Base-by-base conservation (phyloP, 768 basidiomycete species). In the Suillus subalutaceus region DNA sequence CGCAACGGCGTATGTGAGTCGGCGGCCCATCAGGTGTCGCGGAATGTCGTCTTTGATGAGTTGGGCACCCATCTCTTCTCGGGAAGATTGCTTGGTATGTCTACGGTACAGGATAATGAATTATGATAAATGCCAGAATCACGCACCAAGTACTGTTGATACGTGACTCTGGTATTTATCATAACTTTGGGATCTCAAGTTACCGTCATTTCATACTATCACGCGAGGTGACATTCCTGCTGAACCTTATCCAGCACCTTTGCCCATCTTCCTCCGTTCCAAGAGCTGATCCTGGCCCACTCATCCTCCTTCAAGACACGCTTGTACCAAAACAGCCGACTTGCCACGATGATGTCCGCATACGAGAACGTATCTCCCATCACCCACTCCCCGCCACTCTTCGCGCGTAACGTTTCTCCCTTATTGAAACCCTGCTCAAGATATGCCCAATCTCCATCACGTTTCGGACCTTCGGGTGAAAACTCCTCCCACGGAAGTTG, bases 371-470 rank as follows among this genome's bases (percentile, higher is more conserved):
- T 43, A 18, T 58, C 63, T 37, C 66, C 66, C 40, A 65, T 58
- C 9, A 66, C 32, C 65, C 65, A 64, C 35, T 35, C 23, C 32
- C 55, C 35, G 12, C 15, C 26, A 16, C 53, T 55, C 40, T 65
- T 64, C 10, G 18, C 26, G 6, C 40, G 5, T 20, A 60, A 48
- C 30, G 20, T 30, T 41, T 63, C 55, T 43, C 40, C 40, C 23
- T 41, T 70, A 6, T 69, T 75, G 8, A 83, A 71, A 2, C 69
- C 78, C 2, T 70, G 74, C 67, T 81, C 70, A 13, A 84, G 43
- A 63, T 76, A 73, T 55, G 73, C 72, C 84, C 83, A 85, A 63
- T 74, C 72, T 12, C 52, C 74, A 16, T 68, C 69, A 13, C 74
- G 66, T 58, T 69, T 70, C 38, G 78, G 75, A 8, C 76, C 76